Evolutionary conservation across 371 early-diverging fungal genomes (phyloP), one percentile per base, ranked within the genome.

Genomic region (Rhizopus stolonifer): DNA sequence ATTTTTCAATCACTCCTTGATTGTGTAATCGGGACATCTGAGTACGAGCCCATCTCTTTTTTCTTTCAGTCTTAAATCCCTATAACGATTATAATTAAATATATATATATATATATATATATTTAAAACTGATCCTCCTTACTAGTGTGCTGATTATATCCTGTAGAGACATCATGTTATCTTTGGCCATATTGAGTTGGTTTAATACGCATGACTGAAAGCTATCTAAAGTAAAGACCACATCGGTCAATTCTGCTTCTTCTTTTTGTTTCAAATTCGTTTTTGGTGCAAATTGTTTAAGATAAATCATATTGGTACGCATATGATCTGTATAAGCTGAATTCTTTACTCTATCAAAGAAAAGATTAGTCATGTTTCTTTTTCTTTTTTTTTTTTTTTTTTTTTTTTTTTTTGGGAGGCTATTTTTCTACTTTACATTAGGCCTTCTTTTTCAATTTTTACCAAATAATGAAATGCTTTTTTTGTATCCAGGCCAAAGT

Each of bases 371-470:
- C 8, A 43, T 11, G 7, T 36, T 31, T 31, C 14, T 4, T 14
- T 24, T 24, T 23, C 14, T 8, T 2, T 4, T 4, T 25, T 14
- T 0, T 10, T 22, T 21, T 14, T 15, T 15, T 21, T 21, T 42
- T 42, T 10, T 4, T 14, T 24, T 24, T 23, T 11, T 8, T 2
- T 4, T 4, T 25, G n/a, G n/a, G n/a, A n/a, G n/a, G n/a, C 7
- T 0, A 4, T 22, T 21, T 14, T 15, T 15, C 18, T 21, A 19
- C 19, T 10, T 52, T 58, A 58, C 58, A 58, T 46, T 19, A 57
- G n/a, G n/a, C 51, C 52, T 23, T 51, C 33, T 21, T 39, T 23
- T 22, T 58, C 47, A 15, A 60, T 34, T n/a, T 40, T 60, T 42
- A 55, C 55, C 10, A 51, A 3, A 24, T 60, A 55, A 34, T 55